Base-by-base conservation (phyloP, 805 yeast species). In the Cyberlindnera misumaiensis region DNA sequence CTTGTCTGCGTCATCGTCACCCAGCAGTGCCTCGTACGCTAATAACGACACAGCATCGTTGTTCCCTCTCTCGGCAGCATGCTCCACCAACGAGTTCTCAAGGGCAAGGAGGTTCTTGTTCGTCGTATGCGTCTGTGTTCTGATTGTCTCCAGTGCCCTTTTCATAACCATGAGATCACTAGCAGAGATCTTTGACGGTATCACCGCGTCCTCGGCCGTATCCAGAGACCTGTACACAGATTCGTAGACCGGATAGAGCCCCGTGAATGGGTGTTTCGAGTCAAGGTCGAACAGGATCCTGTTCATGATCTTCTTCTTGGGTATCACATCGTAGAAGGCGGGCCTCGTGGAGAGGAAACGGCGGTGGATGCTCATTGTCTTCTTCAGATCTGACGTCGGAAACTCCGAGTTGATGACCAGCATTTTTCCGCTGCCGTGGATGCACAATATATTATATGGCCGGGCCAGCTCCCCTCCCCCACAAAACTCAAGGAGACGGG, bases 51-150 rank as follows among this genome's bases (percentile, higher is more conserved):
- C 74, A 0, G 96, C 96, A 58, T 87, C 86, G 45, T 77, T 73
- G 50, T 83, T 77, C 1, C 96, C 96, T 51, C 76, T 51, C 51
- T 84, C 94, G 0, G 95, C 95, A 11, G 95, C 86, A 36, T 71
- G 72, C 43, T 87, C 94, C n/a, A 88, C 71, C 15, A 89, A 58
- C 45, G 75, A 79, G 45, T 78, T 75, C 53, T 88, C 96, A 27
- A 86, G 62, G 11, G 64, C 73, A 5, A 82, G 63, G 15, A 82
- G 60, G 43, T 77, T 63, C 36, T 55, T 70, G 48, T 82, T 79
- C 3, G 73, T 65, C 0, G 80, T 65, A 42, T 80, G 79, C 1
- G 89, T 75, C 26, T 73, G 68, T 5, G 62, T 64, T 31, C 96
- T 59, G 36, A 83, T 66, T 37, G 73, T 75, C 34, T 75, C 78